These are phyloP conservation scores for Chlamydomonas incerta DNA, from an alignment of 139 green algal genomes.

Conservation along the genomic window DNA sequence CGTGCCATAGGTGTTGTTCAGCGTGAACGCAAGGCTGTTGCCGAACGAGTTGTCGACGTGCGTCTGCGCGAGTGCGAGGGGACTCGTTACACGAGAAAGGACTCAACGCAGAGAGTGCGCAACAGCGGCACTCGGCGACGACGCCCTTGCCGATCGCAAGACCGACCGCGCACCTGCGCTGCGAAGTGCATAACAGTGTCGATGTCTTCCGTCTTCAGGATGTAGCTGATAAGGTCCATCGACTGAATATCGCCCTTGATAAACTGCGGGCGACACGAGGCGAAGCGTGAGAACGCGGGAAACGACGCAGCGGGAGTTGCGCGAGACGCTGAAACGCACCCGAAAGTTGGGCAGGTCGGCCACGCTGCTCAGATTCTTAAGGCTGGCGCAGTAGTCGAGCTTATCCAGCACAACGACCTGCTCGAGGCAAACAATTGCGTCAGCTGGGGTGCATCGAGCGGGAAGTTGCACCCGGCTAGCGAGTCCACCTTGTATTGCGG, in stretches of 20 bases:
- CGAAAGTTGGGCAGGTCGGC: constrained; percentile 88
- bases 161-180: constrained; percentile 70
- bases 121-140: not conserved
- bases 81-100: not conserved
- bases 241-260: constrained; percentile 95
- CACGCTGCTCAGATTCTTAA: constrained; percentile 83
- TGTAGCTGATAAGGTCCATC: constrained; percentile 89
- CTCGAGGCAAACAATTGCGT: not conserved
- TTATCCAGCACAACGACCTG: constrained; percentile 95
- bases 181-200: constrained; percentile 99
- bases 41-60: constrained; percentile 99
- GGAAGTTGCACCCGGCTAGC: not conserved
- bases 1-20: constrained; percentile 98
- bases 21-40: constrained; percentile 94
- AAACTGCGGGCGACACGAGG: constrained; percentile 68
- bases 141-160: not conserved
- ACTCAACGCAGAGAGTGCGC: not conserved
- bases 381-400: constrained; percentile 95
- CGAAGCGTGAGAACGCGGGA: not conserved
- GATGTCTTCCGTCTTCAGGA: constrained; percentile 89
- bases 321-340: constrained; percentile 40
- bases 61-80: constrained; percentile 72
- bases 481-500: constrained; percentile 87
- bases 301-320: not conserved
- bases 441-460: not conserved